Conservation (phyloP, 345 rosid genomes). For the Lepidium aucheri region DNA sequence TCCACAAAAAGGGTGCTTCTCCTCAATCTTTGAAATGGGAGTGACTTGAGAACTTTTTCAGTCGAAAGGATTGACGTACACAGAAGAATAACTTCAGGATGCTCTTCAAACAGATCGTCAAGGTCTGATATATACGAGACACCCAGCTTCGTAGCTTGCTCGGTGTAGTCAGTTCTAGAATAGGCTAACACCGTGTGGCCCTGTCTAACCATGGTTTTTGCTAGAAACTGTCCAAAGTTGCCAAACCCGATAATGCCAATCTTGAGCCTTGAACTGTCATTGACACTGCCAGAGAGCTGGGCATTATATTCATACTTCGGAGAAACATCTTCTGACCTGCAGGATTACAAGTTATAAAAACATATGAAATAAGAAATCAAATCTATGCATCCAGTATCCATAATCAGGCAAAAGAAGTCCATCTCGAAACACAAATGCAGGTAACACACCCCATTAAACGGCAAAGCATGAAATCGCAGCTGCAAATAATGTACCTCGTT, state of each 20-base stretch:
- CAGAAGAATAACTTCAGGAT: conserved; percentile 69
- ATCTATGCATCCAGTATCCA: not conserved
- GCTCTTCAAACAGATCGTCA: conserved; percentile 76
- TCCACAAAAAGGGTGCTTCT: conserved; percentile 84
- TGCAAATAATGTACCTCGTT: not conserved
- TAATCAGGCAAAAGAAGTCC: not conserved
- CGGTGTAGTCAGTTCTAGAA: conserved; percentile 62
- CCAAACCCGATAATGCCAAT: conserved; percentile 76
- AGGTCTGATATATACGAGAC: conserved; percentile 47
- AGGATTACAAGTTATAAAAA: not conserved
- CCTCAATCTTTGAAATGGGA: conserved; percentile 67
- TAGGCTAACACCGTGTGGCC: conserved; percentile 65
- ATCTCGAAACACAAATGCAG: not conserved
- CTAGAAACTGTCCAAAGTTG: conserved; percentile 74
- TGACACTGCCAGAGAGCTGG: conserved; percentile 13
- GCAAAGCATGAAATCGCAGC: not conserved
- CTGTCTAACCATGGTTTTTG: conserved; percentile 46
- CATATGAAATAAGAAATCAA: not conserved
- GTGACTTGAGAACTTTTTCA: conserved; percentile 55
- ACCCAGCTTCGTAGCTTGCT: conserved; percentile 44
- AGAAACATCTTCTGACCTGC: conserved; percentile 34
- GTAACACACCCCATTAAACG: not conserved
- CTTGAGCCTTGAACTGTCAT: conserved; percentile 48
- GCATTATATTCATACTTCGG: conserved; percentile 22
- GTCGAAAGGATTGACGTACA: conserved; percentile 75